A percentile compares a stretch with the other conserved stretches of the same genome.
phyloP scores from a whole-genome alignment of 768 basidiomycete species.

The Suillus fuscotomentosus region DNA sequence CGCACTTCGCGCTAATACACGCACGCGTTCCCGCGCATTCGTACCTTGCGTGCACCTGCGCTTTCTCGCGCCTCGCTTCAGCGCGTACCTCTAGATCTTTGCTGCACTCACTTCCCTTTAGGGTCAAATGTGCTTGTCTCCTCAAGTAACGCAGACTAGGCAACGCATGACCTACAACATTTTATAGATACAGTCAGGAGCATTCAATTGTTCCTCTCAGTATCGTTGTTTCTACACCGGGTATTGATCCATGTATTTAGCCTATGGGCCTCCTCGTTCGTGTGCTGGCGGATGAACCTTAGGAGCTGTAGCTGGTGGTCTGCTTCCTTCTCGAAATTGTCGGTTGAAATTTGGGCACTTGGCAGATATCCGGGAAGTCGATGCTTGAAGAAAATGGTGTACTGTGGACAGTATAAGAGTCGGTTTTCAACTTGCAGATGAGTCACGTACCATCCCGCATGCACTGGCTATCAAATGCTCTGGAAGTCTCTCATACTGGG shows the following conservation, averaged over 20 bases:
- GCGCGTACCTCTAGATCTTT: no score
- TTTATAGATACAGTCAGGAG: no score
- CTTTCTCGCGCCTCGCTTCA: no score
- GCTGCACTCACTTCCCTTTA: no score
- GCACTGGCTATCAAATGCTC: neutral
- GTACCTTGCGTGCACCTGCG: no score
- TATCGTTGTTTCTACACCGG: no score
- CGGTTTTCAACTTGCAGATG: neutral
- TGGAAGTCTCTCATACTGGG: neutral
- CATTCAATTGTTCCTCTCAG: no score
- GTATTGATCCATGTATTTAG: neutral
- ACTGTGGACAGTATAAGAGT: neutral
- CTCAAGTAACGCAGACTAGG: no score
- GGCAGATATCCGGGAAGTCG: neutral
- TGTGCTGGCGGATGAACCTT: neutral
- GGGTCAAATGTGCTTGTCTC: no score
- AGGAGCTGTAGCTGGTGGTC: neutral
- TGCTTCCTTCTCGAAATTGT: neutral
- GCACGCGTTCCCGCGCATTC: no score
- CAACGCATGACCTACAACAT: no score
- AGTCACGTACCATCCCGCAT: neutral
- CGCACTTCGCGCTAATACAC: no score
- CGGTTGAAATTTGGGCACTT: neutral
- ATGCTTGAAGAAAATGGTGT: neutral
- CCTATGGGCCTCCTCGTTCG: neutral